Base-by-base conservation (phyloP, 352 stramenopile species). In the Plasmopara muralis region DNA sequence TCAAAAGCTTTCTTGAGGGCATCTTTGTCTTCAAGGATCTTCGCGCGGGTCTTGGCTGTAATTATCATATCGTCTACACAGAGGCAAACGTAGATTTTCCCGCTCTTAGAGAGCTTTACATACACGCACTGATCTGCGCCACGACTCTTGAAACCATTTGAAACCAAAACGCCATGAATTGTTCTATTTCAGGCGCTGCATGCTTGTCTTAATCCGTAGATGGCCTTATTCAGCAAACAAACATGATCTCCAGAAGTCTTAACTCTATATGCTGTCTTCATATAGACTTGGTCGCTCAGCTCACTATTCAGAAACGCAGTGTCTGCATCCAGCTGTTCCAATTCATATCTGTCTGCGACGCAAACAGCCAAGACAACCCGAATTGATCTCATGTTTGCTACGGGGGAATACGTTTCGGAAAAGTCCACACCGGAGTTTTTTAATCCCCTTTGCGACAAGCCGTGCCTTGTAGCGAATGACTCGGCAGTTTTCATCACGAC, bases 261-360 rank as follows among this genome's bases (percentile, higher is more conserved):
- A 70, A 60, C 6, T 12, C 0, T 68, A 41, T 20, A 57, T 62
- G 10, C 54, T 73, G 13, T 72, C 58, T 2, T 60, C 62, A 38
- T 82, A 59, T 15, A 69, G 44, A 16, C 74, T 25, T 3, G 20
- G 3, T 25, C 20, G 20, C 20, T 25, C 3, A 25, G 20, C 20
- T 25, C 20, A 25, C 20, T 25, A 25, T 3, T 25, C 20, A 3
- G 20, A 25, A 25, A 3, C 1, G 20, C 20, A 25, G 20, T 3
- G 20, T 25, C 20, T 25, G 20, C 20, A 25, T 25, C 20, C 20
- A 25, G 20, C 20, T 25, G 20, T 66, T 29, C 66, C 31, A 35
- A 5, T 35, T 35, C 10, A n/a, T n/a, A n/a, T n/a, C n/a, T n/a
- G n/a, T n/a, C n/a, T n/a, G n/a, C n/a, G n/a, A n/a, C n/a, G n/a